phyloP scores from a whole-genome alignment of 2,329 filamentous ascomycete genomes.

The Colletotrichum aenigma region DNA sequence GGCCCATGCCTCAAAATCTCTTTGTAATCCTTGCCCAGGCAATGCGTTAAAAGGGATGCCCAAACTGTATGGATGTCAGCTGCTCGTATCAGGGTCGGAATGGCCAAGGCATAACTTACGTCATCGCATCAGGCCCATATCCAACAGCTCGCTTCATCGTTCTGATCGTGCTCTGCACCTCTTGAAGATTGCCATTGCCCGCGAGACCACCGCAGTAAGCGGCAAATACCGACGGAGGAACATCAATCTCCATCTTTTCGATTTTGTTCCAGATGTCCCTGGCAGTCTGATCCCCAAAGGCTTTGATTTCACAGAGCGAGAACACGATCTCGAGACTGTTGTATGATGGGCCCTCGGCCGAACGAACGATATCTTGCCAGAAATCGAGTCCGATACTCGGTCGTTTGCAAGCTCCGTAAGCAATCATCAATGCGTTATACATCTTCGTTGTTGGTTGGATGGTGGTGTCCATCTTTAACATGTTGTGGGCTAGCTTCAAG shows the following conservation, averaged over 20 bases:
- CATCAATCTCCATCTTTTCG: constrained; percentile 75
- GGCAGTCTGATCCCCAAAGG: constrained; percentile 62
- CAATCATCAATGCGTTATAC: constrained; percentile 86
- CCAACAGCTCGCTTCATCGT: constrained; percentile 71
- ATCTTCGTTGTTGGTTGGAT: constrained; percentile 78
- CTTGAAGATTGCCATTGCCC: constrained; percentile 72
- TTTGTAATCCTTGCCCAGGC: constrained; percentile 67
- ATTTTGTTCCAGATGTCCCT: constrained; percentile 75
- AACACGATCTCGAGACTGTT: constrained; percentile 82
- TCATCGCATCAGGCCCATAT: constrained; percentile 68
- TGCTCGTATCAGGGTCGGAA: neutral
- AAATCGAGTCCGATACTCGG: constrained; percentile 73
- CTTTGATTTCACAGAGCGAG: constrained; percentile 71
- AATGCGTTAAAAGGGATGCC: constrained; percentile 79
- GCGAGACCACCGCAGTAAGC: constrained; percentile 80
- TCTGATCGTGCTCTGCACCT: constrained; percentile 69
- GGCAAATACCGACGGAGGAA: constrained; percentile 75
- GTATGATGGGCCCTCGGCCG: constrained; percentile 85
- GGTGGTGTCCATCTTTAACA: constrained; percentile 89
- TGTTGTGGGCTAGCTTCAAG: constrained; percentile 82
- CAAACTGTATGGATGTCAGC: constrained; percentile 53
- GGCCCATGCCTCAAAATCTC: constrained; percentile 77
- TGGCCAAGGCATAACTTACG: constrained; percentile 58
- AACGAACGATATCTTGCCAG: constrained; percentile 84
- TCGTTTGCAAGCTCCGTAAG: constrained; percentile 74